A percentile compares a stretch with the other conserved stretches of the same genome.
These are phyloP conservation scores for Syzygium oleosum DNA, from an alignment of 345 rosid genomes.

Conservation along the genomic window DNA sequence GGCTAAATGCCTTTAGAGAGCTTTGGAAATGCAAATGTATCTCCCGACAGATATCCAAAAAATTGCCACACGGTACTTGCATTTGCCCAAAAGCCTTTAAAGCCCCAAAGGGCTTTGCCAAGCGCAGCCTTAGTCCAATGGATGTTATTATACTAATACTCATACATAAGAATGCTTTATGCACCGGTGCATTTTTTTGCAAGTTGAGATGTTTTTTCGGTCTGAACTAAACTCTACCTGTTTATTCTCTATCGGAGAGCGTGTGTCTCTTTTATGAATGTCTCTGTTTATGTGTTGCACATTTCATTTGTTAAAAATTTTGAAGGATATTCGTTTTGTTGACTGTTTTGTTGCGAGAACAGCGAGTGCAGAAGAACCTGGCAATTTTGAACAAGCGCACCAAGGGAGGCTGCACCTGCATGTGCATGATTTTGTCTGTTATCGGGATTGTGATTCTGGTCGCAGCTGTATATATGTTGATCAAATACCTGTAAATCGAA, in stretches of 20 bases:
- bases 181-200: not conserved
- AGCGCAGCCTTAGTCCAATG: not conserved
- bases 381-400: constrained; percentile 87
- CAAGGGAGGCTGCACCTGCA: constrained; percentile 84
- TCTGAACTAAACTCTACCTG: not conserved
- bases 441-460: constrained; percentile 72
- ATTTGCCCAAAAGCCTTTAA: not conserved
- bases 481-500: constrained; percentile 58
- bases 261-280: not conserved
- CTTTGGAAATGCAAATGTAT: not conserved
- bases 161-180: not conserved
- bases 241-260: not conserved
- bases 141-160: not conserved
- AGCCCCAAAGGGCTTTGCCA: not conserved
- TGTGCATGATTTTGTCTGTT: constrained; percentile 76
- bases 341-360: constrained; percentile 12
- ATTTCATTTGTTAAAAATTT: not conserved
- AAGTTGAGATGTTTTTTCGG: not conserved
- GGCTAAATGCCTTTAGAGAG: not conserved
- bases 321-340: not conserved
- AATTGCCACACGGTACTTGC: not conserved
- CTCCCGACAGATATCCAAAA: not conserved
- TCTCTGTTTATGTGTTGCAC: not conserved
- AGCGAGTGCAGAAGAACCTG: constrained; percentile 92
- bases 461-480: constrained; percentile 51